Base-by-base conservation (phyloP, 2,329 filamentous ascomycete genomes). In the Microsporum canis region DNA sequence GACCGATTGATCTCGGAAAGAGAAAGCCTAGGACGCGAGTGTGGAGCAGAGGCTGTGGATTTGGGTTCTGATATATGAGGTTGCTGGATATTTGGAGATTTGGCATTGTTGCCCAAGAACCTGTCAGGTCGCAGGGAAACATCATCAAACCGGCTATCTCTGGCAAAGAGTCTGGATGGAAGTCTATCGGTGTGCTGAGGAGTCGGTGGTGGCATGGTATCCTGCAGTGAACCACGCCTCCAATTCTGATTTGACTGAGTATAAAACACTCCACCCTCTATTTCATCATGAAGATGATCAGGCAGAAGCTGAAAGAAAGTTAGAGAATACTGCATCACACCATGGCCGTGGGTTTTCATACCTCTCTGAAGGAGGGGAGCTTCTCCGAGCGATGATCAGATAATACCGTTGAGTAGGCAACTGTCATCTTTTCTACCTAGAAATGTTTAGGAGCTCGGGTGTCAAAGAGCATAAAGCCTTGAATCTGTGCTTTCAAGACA, bases 301-400 rank as follows among this genome's bases (percentile, higher is more conserved):
- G 63, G 63, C 10, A 64, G 56, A n/a, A 64, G 61, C 63, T 64
- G 17, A 39, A 55, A 33, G 17, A 51, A 29, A 49, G 45, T 57
- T 36, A 59, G 60, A 57, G 57, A 58, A 45, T 29, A 61, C 4
- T 14, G 45, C 31, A 36, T 49, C 45, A 29, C 49, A 41, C 29
- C 17, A 38, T 29, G 49, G 14, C 6, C 17, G 39, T 23, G 39
- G 47, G 47, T 23, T 23, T 10, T 29, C 45, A 56, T 57, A 64
- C 63, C 61, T 64, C 63, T 59, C 63, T 55, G 45, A 64, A 62
- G 14, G 63, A 64, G 39, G 63, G 63, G 8, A 64, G 61, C 17
- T 59, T 61, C n/a, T 58, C 60, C 14, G 60, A 29, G 45, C 53
- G 60, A 4, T 56, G 53, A 8, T 58, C 41, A 7, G 60, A 33